phyloP scores from a whole-genome alignment of 192 early-diverging fungal genomes.

The Diversispora epigaea region DNA sequence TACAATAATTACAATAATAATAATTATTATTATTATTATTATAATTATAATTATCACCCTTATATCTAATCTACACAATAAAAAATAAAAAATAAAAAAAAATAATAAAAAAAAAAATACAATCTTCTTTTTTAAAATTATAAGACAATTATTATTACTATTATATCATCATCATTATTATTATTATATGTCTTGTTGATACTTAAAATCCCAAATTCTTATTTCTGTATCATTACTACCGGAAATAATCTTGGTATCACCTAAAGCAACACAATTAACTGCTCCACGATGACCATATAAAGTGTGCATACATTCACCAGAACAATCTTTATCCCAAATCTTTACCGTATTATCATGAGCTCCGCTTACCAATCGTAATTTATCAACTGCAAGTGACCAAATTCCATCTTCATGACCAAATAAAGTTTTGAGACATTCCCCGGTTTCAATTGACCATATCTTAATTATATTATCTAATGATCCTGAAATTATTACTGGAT shows the following conservation, averaged over 20 bases:
- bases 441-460: conserved; percentile 88
- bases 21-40: too few species aligned
- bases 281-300: conserved; percentile 64
- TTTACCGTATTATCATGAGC: conserved; percentile 72
- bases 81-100: too few species aligned
- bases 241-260: conserved; percentile 85
- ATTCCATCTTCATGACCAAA: conserved; percentile 83
- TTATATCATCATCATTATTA: too few species aligned
- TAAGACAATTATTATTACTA: too few species aligned
- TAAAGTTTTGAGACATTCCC: conserved; percentile 70
- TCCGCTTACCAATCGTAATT: conserved; percentile 64
- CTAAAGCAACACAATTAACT: conserved; percentile 78
- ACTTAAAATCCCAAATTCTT: conserved; percentile 79
- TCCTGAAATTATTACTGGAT: conserved; percentile 73
- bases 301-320: conserved; percentile 66
- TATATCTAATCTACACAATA: too few species aligned
- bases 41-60: too few species aligned
- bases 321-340: conserved; percentile 69
- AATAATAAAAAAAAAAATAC: too few species aligned
- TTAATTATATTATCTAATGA: conserved; percentile 84
- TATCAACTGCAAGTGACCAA: conserved; percentile 79
- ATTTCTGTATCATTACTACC: conserved; percentile 84
- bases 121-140: too few species aligned
- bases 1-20: too few species aligned
- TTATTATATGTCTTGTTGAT: not conserved